Percentiles rank a stretch among this genome's conserved stretches.
Evolutionary conservation across 805 yeast genomes (phyloP).

Genomic region (Spathaspora hagerdaliae): DNA sequence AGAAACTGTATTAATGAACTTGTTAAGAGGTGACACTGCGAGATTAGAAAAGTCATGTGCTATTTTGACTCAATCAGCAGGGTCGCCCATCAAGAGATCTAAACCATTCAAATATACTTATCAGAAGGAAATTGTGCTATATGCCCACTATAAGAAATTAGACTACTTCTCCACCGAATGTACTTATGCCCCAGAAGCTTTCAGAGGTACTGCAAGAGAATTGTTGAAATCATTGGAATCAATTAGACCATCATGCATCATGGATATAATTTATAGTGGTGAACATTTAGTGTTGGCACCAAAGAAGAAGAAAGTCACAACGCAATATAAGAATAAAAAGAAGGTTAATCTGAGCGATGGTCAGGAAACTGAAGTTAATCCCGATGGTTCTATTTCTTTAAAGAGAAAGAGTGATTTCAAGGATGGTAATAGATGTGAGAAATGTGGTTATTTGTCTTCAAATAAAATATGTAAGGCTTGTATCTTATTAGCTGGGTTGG

Average conservation of each 20-base stretch:
- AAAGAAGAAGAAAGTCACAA: conserved; percentile 44
- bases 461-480: conserved; percentile 93
- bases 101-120: conserved; percentile 95
- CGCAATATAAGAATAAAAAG: conserved; percentile 27
- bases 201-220: conserved; percentile 94
- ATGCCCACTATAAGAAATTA: conserved; percentile 92
- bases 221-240: conserved; percentile 86
- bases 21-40: conserved; percentile 93
- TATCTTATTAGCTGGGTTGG: conserved; percentile 77
- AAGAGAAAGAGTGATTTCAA: conserved; percentile 17
- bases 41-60: conserved; percentile 84
- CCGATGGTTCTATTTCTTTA: conserved; percentile 61
- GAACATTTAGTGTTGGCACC: conserved; percentile 71
- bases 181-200: conserved; percentile 97
- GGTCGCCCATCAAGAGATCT: conserved; percentile 87
- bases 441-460: conserved; percentile 89
- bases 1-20: conserved; percentile 93
- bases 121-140: conserved; percentile 94
- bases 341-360: conserved; percentile 6
- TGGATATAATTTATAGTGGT: conserved; percentile 93
- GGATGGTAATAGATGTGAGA: conserved; percentile 76
- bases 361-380: conserved; percentile 48
- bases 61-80: conserved; percentile 75
- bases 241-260: conserved; percentile 85
- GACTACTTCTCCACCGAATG: conserved; percentile 98